These are phyloP conservation scores for Trifolium pratense DNA, from an alignment of 306 rosid species.

Conservation along the genomic window DNA sequence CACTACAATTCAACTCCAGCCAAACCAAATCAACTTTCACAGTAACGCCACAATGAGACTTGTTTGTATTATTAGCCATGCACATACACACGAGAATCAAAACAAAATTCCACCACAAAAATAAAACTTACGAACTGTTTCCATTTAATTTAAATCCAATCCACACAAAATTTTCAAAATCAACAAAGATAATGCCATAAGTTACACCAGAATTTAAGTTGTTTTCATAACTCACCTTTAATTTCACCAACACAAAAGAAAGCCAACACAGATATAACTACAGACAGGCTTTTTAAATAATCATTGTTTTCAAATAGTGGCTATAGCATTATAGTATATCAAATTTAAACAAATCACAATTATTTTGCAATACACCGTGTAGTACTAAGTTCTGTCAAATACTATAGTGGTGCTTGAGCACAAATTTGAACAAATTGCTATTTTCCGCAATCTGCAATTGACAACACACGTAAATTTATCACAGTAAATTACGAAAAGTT, in stretches of 20 bases:
- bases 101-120: slow-evolving; percentile 6
- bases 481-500: no score
- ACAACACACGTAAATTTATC: no score
- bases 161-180: background rate
- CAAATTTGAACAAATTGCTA: no score
- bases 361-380: no score
- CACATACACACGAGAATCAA: background rate
- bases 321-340: background rate
- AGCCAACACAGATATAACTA: background rate
- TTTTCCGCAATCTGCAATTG: no score
- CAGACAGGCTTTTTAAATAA: background rate
- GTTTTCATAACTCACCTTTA: background rate
- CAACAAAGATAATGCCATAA: background rate
- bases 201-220: background rate
- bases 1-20: slow-evolving; percentile 1
- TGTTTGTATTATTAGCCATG: slow-evolving; percentile 5
- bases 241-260: slow-evolving; percentile 9
- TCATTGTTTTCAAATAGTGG: background rate
- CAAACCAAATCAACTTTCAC: slow-evolving; percentile 10
- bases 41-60: background rate
- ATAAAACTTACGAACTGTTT: background rate
- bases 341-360: no score
- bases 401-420: no score
- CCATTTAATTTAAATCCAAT: background rate
- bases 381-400: no score